phyloP scores from a whole-genome alignment of 768 basidiomycete species.

The Sarcomyxa edulis region DNA sequence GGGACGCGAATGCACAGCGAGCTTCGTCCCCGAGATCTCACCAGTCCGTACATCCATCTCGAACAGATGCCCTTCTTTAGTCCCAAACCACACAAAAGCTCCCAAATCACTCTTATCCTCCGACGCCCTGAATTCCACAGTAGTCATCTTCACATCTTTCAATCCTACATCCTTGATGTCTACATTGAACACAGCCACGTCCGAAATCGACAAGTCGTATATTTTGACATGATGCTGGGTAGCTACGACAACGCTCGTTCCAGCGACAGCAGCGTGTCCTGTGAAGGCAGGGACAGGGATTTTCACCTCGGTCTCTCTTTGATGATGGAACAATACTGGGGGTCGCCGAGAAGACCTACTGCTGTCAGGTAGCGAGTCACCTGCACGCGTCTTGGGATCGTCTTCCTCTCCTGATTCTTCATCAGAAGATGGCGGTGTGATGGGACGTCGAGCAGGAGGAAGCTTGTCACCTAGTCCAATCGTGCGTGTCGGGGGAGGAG shows the following conservation, averaged over 20 bases:
- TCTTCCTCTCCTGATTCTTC: conserved; percentile 63
- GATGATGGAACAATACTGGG: conserved; percentile 34
- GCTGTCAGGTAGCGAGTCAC: conserved; percentile 61
- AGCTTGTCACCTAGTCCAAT: conserved; percentile 68
- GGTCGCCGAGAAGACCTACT: conserved; percentile 60
- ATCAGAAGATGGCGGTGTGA: conserved; percentile 36
- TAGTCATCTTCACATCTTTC: conserved; percentile 69
- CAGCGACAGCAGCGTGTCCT: conserved; percentile 51
- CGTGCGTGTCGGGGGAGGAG: conserved; percentile 71
- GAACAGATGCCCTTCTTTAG: conserved; percentile 83
- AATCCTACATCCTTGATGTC: conserved; percentile 59
- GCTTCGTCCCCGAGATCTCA: conserved; percentile 48
- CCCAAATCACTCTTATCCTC: conserved; percentile 44
- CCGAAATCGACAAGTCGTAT: conserved; percentile 50
- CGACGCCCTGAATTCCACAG: conserved; percentile 71
- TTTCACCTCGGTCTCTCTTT: conserved; percentile 36
- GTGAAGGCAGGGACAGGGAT: conserved; percentile 57
- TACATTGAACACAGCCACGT: conserved; percentile 39
- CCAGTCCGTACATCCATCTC: conserved; percentile 75
- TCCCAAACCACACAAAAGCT: conserved; percentile 76
- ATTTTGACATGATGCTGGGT: conserved; percentile 54
- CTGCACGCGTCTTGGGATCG: conserved; percentile 34
- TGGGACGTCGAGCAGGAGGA: conserved; percentile 51
- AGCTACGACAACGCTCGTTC: conserved; percentile 53
- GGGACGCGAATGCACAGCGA: conserved; percentile 57